These are phyloP conservation scores for Vitis rupestris DNA, from an alignment of 164 flowering plant species.

Conservation along the genomic window DNA sequence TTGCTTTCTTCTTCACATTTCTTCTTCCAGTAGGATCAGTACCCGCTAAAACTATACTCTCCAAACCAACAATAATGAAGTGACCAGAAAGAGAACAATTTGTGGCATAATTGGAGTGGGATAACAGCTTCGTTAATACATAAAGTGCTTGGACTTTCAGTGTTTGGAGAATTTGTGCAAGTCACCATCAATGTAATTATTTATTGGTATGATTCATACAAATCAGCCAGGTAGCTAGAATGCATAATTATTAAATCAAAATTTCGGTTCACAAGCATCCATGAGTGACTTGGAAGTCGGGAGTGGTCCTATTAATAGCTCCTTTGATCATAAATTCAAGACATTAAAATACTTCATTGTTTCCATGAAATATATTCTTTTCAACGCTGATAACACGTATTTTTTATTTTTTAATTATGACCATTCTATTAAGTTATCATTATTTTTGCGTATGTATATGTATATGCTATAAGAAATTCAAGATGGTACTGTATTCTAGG, in stretches of 20 bases:
- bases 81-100: background rate
- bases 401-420: background rate
- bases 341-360: background rate
- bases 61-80: background rate
- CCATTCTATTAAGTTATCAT: background rate
- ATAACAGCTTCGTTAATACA: background rate
- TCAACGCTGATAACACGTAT: no score
- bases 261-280: background rate
- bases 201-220: background rate
- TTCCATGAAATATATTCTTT: background rate
- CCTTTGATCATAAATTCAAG: background rate
- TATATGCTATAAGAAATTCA: background rate
- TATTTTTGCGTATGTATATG: background rate
- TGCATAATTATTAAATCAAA: background rate
- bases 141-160: background rate
- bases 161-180: no score
- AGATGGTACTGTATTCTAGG: background rate
- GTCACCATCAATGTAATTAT: background rate
- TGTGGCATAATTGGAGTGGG: background rate
- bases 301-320: conserved; percentile 1
- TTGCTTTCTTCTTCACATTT: background rate
- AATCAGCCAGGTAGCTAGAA: background rate
- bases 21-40: background rate
- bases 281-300: background rate
- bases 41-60: background rate